Evolutionary conservation across 257 asterid genomes (phyloP), one percentile per base, ranked within the genome.

Genomic region (Ilex asprella): DNA sequence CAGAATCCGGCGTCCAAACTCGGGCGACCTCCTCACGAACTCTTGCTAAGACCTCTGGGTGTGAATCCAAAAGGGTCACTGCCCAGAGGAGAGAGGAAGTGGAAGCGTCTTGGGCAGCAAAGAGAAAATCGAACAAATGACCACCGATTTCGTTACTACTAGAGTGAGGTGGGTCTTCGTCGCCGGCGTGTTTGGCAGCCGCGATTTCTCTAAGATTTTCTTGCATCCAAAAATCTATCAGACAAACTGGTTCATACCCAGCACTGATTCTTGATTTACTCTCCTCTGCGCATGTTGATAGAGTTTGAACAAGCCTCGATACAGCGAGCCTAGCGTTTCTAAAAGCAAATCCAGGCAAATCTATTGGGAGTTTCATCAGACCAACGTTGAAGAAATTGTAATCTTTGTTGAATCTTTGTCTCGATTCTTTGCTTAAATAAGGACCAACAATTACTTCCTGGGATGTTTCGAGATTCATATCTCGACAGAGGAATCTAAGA

Each of bases 91-190:
- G 56, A 6, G 98, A 84, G 0, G 95, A 81, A 6, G 98, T 86
- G 0, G 98, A 88, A 10, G 98, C 98, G 60, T 91, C 98, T 69
- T 91, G 98, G 0, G 97, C 78, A 1, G 98, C 98, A 68, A 88
- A 91, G 31, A 88, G 64, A 58, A 91, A 91, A 30, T 86, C 98
- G 62, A 91, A 91, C n/a, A 91, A 49, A 62, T 84, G 87, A 12
- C 93, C 87, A 0, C 95, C 97, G 43, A 89, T 70, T 70, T 84
- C 91, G 9, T 64, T 61, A 58, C 54, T 21, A 21, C 63, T 72
- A 59, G 67, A 71, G 7, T 70, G 58, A 15, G 49, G 66, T 30
- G 78, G 64, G 27, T 21, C 60, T 58, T 55, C 27, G 27, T 21
- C 27, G 27, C 27, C 27, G 27, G 27, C 27, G 27, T 21, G 80